phyloP scores from a whole-genome alignment of 768 basidiomycete genomes.

The Calocera viscosa region DNA sequence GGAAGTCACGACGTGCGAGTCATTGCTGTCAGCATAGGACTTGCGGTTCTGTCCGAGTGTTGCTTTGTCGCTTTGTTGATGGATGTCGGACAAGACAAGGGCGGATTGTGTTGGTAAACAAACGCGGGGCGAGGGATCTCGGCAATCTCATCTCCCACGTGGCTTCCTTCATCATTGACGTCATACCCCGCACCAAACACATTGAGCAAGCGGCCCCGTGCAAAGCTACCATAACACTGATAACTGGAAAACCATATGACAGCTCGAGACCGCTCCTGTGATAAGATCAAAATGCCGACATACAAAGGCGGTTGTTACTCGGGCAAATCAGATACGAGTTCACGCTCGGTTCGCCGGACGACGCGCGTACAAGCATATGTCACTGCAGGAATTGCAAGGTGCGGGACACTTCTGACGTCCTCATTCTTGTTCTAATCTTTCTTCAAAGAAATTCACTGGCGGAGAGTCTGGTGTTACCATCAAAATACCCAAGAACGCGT shows the following conservation, averaged over 20 bases:
- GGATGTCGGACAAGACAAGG: not conserved
- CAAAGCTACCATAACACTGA: no score
- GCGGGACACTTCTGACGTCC: not conserved
- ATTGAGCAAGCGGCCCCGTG: no score
- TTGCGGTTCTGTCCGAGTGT: no score
- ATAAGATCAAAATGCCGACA: not conserved
- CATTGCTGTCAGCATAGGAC: not conserved
- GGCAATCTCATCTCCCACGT: not conserved
- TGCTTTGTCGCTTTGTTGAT: no score
- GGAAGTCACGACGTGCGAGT: not conserved
- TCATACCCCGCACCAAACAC: no score
- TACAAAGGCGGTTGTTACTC: not conserved
- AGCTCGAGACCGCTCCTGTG: not conserved
- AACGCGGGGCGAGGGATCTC: not conserved
- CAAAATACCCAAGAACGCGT: not conserved
- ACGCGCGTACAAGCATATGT: not conserved
- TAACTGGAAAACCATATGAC: not conserved
- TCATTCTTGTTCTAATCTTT: not conserved
- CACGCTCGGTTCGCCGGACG: not conserved
- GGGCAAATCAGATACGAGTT: conserved; percentile 3
- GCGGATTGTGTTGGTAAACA: not conserved
- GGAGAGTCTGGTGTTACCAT: not conserved
- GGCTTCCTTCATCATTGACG: not conserved
- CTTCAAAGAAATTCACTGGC: not conserved
- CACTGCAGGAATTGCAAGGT: conserved; percentile 5